These are phyloP conservation scores for Elaeagnus macrophylla DNA, from an alignment of 306 rosid species.

Conservation along the genomic window DNA sequence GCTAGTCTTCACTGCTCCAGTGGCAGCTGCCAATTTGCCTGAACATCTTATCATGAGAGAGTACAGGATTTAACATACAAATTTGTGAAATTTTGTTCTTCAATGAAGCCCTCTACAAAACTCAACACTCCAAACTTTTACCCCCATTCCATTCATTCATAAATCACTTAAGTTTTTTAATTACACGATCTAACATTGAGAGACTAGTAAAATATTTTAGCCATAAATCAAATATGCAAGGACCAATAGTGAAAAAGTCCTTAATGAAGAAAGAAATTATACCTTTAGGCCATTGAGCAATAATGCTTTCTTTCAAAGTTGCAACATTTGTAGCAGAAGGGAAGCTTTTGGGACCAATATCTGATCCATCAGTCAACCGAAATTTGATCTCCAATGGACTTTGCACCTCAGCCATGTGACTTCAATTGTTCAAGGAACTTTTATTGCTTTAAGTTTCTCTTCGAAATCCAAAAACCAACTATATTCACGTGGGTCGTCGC, in stretches of 20 bases:
- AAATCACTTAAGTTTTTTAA: too few species aligned
- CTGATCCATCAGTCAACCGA: constrained; percentile 70
- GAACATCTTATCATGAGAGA: too few species aligned
- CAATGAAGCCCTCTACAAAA: too few species aligned
- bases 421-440: constrained; percentile 20
- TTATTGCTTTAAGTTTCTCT: not conserved
- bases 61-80: too few species aligned
- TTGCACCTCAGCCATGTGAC: constrained; percentile 56
- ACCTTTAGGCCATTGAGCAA: constrained; percentile 96
- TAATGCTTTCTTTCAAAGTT: constrained; percentile 66
- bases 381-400: constrained; percentile 79
- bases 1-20: too few species aligned
- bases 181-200: not conserved
- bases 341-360: constrained; percentile 76
- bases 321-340: constrained; percentile 68
- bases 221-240: not conserved
- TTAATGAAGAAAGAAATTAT: constrained; percentile 9
- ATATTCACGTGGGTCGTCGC: constrained; percentile 18
- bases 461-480: constrained; percentile 14
- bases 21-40: too few species aligned
- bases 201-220: too few species aligned
- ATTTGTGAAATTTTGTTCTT: too few species aligned
- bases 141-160: too few species aligned
- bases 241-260: not conserved
- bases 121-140: too few species aligned